A percentile compares a stretch with the other conserved stretches of the same genome.
phyloP scores from a whole-genome alignment of 129 eudicot genomes.

The Escallonia rubra region DNA sequence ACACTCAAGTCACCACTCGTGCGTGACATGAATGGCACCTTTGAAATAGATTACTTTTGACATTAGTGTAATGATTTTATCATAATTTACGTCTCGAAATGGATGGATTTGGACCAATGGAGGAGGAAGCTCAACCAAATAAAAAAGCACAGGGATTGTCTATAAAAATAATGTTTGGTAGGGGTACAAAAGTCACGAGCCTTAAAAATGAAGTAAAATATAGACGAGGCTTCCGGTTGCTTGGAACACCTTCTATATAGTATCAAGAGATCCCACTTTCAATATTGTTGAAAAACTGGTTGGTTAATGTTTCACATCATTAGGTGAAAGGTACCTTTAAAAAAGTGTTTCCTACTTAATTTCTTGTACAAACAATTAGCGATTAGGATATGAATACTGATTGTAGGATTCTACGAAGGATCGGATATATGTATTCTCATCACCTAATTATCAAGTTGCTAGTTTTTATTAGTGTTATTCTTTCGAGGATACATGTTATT shows the following conservation, averaged over 20 bases:
- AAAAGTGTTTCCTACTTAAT: conserved; percentile 16
- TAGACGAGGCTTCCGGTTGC: conserved; percentile 13
- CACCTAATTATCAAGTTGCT: too few species aligned
- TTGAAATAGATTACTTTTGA: conserved; percentile 7
- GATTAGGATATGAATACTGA: conserved; percentile 19
- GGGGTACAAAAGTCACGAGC: conserved; percentile 13
- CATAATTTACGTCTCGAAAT: conserved; percentile 7
- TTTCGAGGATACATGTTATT: too few species aligned
- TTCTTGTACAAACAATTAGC: conserved; percentile 26
- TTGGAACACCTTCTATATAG: conserved; percentile 21
- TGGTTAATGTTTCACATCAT: conserved; percentile 38
- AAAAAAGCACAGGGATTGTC: background rate
- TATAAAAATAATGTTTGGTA: conserved; percentile 18
- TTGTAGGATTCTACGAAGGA: conserved; percentile 3
- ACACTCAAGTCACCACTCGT: conserved; percentile 10
- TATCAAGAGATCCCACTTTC: conserved; percentile 36
- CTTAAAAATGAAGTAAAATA: conserved; percentile 28
- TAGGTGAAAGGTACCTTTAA: conserved; percentile 29
- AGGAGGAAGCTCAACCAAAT: conserved; percentile 15
- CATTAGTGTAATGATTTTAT: conserved; percentile 6
- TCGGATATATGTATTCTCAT: background rate
- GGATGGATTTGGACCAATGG: conserved; percentile 26
- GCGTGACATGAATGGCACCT: conserved; percentile 42
- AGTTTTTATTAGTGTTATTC: too few species aligned
- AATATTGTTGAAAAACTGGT: conserved; percentile 35